Base-by-base conservation (phyloP, 2,329 filamentous ascomycete genomes). In the Escovopsis sp. region DNA sequence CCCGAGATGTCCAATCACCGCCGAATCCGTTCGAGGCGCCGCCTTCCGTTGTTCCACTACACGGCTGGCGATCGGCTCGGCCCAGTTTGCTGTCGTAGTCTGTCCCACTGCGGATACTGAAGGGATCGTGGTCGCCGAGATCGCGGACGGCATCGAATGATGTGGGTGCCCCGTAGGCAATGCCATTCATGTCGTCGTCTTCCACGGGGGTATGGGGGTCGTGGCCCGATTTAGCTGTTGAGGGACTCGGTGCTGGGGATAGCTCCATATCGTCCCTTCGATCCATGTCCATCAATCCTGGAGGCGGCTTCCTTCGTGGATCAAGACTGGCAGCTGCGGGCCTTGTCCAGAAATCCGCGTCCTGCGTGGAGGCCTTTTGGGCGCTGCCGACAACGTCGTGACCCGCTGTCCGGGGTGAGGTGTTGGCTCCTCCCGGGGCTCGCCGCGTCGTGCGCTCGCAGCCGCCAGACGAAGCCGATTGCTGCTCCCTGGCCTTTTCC, bases 1-100 rank as follows among this genome's bases (percentile, higher is more conserved):
- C 72, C 49, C 79, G 74, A 4, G 72, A 76, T 3, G 71, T 70
- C 72, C 74, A 79, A 50, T 79, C 76, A 9, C 70, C 73, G 0
- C 67, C 65, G 38, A 63, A 66, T 1, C 67, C 69, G 2, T 64
- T 68, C 7, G 72, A 74, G 35, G 63, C 66, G 54, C 74, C 75
- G 36, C 70, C 72, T 42, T 79, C 75, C 0, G 76, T 79, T 3
- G 72, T 73, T 51, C 79, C 74, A 54, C 75, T 79, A 42, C 67
- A 70, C 20, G 73, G 68, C 48, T 77, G 74, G 44, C 70, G 68
- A 6, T 60, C 63, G 16, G 63, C 61, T 10, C 61, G 58, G 31
- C 63, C 59, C n/a, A 61, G 54, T 37, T 65, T 65, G 41, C 59
- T 55, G 20, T 61, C 58, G 30, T 52, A 55, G 43, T 62, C 61